Base-by-base conservation (phyloP, 2,329 filamentous ascomycete species). In the Cryphonectria nitschkei region DNA sequence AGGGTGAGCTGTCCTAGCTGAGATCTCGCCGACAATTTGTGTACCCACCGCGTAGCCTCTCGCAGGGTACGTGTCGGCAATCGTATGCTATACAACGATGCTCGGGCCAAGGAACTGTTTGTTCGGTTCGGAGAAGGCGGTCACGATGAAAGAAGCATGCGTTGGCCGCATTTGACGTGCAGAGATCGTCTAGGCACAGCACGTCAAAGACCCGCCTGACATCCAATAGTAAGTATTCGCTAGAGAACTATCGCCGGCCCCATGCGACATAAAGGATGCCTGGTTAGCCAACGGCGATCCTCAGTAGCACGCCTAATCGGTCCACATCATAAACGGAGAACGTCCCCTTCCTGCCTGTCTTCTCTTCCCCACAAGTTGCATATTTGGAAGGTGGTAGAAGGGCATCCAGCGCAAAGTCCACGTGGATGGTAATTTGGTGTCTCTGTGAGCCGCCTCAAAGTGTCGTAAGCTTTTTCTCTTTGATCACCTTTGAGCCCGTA, bases 161-260 rank as follows among this genome's bases (percentile, higher is more conserved):
- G 14, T 32, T 56, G 52, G 14, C 52, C 52, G 52, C 52, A 29
- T 11, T 29, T 56, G 52, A 29, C 26, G 52, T 56, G 52, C 52
- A 56, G n/a, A 32, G 19, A 29, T 5, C n/a, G 52, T 32, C 52
- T 8, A 56, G 52, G 58, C 13, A n/a, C 32, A n/a, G 16, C 32
- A 61, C 32, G 22, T n/a, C 29, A 13, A 61, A 19, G 58, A n/a
- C 58, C 58, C 58, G 58, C 58, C 58, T 61, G 32, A 37, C 58
- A 61, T 61, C 11, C 58, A n/a, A 37, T 37, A 61, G 32, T 61
- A 9, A 39, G 29, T 61, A 37, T 37, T 19, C 32, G 29, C 29
- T 39, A n/a, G 58, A 34, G 32, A 6, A 61, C 34, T 61, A 61
- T 39, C 58, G 58, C 34, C 58, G 58, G 58, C 58, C 43, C 29